Percentiles rank a stretch among this genome's conserved stretches.
phyloP scores from a whole-genome alignment of 371 early-diverging fungal species.

The Cokeromyces recurvatus region DNA sequence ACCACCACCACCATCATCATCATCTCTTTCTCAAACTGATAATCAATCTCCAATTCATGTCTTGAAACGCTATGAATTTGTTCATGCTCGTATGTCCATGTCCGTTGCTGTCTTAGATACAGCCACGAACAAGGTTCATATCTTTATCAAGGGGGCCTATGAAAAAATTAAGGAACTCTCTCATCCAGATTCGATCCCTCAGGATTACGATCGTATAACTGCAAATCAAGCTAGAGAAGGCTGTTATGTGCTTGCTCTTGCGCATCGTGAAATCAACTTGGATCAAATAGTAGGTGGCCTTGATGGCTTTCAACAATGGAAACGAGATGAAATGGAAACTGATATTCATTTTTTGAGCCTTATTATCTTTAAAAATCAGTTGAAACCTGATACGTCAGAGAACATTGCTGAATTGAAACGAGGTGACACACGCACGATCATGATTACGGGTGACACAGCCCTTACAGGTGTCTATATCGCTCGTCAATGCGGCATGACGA shows the following conservation, averaged over 20 bases:
- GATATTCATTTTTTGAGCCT: slow-evolving; percentile 66
- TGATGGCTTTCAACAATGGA: slow-evolving; percentile 37
- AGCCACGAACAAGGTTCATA: slow-evolving; percentile 51
- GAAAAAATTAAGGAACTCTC: slow-evolving; percentile 68
- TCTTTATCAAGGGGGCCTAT: slow-evolving; percentile 84
- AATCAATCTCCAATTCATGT: slow-evolving; percentile 38
- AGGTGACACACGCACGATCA: slow-evolving; percentile 75
- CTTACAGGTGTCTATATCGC: slow-evolving; percentile 87
- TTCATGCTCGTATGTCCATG: slow-evolving; percentile 82
- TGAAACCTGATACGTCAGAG: slow-evolving; percentile 74
- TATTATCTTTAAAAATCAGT: slow-evolving; percentile 81
- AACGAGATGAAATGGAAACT: slow-evolving; percentile 67
- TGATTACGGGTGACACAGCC: slow-evolving; percentile 94
- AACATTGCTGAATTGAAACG: slow-evolving; percentile 71
- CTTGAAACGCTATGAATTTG: slow-evolving; percentile 82
- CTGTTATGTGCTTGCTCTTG: slow-evolving; percentile 76
- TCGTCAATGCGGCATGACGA: slow-evolving; percentile 71
- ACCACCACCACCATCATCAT: slow-evolving; percentile 10
- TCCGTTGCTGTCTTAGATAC: slow-evolving; percentile 67
- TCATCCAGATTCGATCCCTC: slow-evolving; percentile 51
- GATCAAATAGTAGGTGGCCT: slow-evolving; percentile 28
- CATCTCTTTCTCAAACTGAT: too few relatives aligned
- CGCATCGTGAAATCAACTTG: slow-evolving; percentile 50
- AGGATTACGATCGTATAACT: slow-evolving; percentile 57
- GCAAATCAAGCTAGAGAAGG: slow-evolving; percentile 64